Base-by-base conservation (phyloP, 108 stramenopile species). In the Nitzschia putrida region DNA sequence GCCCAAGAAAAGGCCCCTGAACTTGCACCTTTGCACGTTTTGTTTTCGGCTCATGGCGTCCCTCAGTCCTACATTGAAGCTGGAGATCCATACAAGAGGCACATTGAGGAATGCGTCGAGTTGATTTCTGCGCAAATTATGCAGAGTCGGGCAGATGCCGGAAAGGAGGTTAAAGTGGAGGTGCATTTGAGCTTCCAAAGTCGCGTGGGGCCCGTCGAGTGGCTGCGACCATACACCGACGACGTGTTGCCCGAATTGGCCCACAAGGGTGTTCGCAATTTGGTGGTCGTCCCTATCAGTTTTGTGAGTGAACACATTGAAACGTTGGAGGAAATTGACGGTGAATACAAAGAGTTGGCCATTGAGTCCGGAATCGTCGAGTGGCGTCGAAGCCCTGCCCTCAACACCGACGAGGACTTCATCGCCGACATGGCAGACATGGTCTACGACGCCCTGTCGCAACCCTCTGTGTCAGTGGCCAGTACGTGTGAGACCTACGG, bases 231-330 rank as follows among this genome's bases (percentile, higher is more conserved):
- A 18, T 97, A 97, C 83, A 99, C 99, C 14, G 98, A 97, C 73
- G 92, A 95, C 67, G 96, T 89, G 22, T 69, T 99, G 39, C 86
- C 92, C 8, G 88, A 91, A 25, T 77, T 99, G 47, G 99, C 95
- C 22, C 66, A 70, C 40, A 70, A 82, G 57, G 97, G 97, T 10
- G 95, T 97, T 61, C 90, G 90, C 66, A 93, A 93, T 80, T 67
- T 99, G 41, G 96, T 98, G 8, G 97, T 98, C 9, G 98, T 99
- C 18, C 99, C 99, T 22, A 91, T 99, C 60, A 91, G 89, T 65
- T 99, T 99, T 76, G 98, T 98, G 26, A 92, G 89, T 53, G 99
- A 99, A 79, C 99, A 99, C 78, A 99, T 99, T 71, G 98, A 99
- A 72, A 99, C 99, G 12, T 85, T 99, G 68, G 98, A 98, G 84